Conservation (phyloP, 257 asterid species). For the Przewalskia tangutica region DNA sequence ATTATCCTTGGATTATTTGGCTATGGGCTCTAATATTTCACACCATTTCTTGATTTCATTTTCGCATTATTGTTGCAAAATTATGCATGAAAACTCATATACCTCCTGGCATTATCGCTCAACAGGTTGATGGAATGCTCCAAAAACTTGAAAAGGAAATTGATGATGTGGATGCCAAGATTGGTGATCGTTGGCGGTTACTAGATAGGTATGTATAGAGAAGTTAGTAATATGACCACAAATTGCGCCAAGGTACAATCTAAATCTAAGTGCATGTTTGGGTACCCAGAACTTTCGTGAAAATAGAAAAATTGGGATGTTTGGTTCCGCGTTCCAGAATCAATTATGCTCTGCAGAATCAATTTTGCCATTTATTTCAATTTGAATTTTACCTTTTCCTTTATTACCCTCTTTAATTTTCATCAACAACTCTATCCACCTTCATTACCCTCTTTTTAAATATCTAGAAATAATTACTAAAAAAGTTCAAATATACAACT, state of each 20-base stretch:
- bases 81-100: slow-evolving; percentile 2
- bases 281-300: too few species aligned
- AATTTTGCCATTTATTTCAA: too few species aligned
- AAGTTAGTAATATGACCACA: background rate
- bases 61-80: slow-evolving; percentile 9
- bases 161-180: slow-evolving; percentile 89
- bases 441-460: too few species aligned
- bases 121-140: slow-evolving; percentile 93
- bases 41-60: background rate
- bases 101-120: slow-evolving; percentile 14
- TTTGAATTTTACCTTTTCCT: too few species aligned
- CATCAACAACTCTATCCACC: too few species aligned
- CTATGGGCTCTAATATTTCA: background rate
- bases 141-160: slow-evolving; percentile 96
- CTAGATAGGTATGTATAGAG: slow-evolving; percentile 65
- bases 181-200: slow-evolving; percentile 86
- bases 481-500: too few species aligned
- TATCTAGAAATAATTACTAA: too few species aligned
- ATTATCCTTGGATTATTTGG: background rate
- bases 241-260: background rate
- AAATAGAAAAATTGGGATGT: too few species aligned
- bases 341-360: too few species aligned
- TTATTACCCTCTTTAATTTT: too few species aligned
- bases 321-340: too few species aligned
- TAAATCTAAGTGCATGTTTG: too few species aligned